phyloP scores from a whole-genome alignment of 306 rosid species.

The Rubus parviflorus region DNA sequence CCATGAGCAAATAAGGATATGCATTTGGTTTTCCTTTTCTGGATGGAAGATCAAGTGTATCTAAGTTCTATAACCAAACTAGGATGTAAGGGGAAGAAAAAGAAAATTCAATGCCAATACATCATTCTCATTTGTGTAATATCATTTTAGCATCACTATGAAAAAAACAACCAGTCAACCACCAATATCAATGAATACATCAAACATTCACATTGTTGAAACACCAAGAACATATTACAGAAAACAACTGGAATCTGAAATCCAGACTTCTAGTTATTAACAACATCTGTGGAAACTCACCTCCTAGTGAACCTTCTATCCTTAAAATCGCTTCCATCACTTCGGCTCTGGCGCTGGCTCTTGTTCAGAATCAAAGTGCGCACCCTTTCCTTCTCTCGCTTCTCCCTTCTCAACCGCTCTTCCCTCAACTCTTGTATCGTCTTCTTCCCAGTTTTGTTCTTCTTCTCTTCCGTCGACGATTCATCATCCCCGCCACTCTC shows the following conservation, averaged over 20 bases:
- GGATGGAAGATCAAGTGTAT: not conserved
- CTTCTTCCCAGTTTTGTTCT: conserved; percentile 53
- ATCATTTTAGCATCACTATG: not conserved
- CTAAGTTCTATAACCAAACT: not conserved
- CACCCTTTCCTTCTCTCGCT: conserved; percentile 77
- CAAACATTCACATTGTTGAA: not conserved
- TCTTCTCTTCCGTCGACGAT: conserved; percentile 34
- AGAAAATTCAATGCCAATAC: not conserved
- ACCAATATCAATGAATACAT: not conserved
- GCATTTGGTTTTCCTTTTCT: not conserved
- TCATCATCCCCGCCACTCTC: conserved; percentile 28
- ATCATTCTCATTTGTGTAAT: not conserved
- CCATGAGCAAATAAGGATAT: not conserved
- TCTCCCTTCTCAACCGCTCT: conserved; percentile 76
- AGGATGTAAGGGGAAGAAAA: not conserved
- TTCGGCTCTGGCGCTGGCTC: conserved; percentile 3
- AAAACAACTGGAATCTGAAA: not conserved
- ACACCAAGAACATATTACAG: not conserved
- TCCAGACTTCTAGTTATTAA: not conserved
- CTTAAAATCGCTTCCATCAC: conserved; percentile 28
- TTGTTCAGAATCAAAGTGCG: conserved; percentile 46
- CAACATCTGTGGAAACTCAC: conserved; percentile 27
- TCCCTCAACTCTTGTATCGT: conserved; percentile 80
- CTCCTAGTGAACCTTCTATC: conserved; percentile 45
- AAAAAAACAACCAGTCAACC: not conserved